Evolutionary conservation across 2,329 filamentous ascomycete species (phyloP), one percentile per base, ranked within the genome.

Genomic region (Cucurbitaria berberidis): DNA sequence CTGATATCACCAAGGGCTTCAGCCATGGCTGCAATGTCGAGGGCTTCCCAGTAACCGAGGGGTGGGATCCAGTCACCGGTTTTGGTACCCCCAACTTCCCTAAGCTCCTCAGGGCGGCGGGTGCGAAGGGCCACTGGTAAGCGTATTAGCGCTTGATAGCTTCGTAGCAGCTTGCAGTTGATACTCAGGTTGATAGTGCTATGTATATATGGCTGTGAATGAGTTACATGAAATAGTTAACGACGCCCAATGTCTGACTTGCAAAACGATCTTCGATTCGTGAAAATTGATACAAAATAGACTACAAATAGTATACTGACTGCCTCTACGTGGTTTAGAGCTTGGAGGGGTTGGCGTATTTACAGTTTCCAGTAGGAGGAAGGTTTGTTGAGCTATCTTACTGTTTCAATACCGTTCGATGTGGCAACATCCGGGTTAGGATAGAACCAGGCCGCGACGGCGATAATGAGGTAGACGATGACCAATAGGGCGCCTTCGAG

Each of bases 401-500:
- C 35, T 22, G 19, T 45, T 46, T 53, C 53, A 10, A 57, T 16
- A 19, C 67, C 69, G 29, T 73, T 73, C 18, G 67, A 69, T 7
- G 66, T 68, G 11, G 66, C 69, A 21, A 69, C 63, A 40, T 72
- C 67, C 11, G 83, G 81, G 50, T 83, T 78, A 0, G 85, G 85
- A 66, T 87, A 87, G 64, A 84, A 88, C 78, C 80, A 87, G 0
- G 84, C 81, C 3, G 79, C 79, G 29, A 87, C 78, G 0, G 85
- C 85, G 53, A 88, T 82, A 56, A 88, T 83, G 15, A 86, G 67
- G 63, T 88, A 88, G 13, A 87, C 82, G 32, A 89, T 83, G 21
- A 96, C 84, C 57, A 91, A 89, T 18, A 97, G 82, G 19, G 86
- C 84, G 1, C 93, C 93, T 72, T 97, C 93, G 2, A 97, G 82